Base-by-base conservation (phyloP, 1,284 basidiomycete genomes). In the Fistulina hepatica region DNA sequence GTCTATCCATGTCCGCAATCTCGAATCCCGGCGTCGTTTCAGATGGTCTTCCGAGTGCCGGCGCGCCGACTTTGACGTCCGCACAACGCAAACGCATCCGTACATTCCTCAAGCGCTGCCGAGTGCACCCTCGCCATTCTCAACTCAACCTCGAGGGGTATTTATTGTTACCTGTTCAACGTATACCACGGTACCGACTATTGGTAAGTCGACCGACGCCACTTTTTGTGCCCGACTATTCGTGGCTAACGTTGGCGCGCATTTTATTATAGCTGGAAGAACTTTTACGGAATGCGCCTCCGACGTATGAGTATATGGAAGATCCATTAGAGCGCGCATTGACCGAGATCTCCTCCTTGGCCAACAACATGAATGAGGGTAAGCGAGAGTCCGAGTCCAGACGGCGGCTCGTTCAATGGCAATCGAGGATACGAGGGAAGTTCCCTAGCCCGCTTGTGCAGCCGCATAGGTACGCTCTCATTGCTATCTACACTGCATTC, bases 361-460 rank as follows among this genome's bases (percentile, higher is more conserved):
- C 92, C 6, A 88, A 78, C 38, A 84, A 86, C 52, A 94, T 97
- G 88, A 97, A 97, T 58, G 92, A 97, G 62, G 88, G 90, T 47
- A 95, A 95, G 60, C 78, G 92, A 12, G 92, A 95, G 51, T 73
- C 88, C 3, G 92, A 97, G 60, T 90, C 86, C 4, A 71, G 93
- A 22, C 72, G 81, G 24, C 85, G 88, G 51, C 71, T 97, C 21
- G 84, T 93, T 16, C 77, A 83, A 51, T 90, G 95, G 95, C 94
- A 98, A 64, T 60, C 80, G 36, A 72, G 89, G 48, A 95, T 98
- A 52, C 72, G 81, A 28, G 90, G 89, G 19, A 83, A 77, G 51
- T 95, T 95, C 57, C 88, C 91, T 3, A 93, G 89, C 42, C 93
- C 95, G 8, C 67, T 99, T 28, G 95, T 99, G 20, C 95, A 98